These are phyloP conservation scores for Ceriops tagal DNA, from an alignment of 345 rosid species.

Conservation along the genomic window DNA sequence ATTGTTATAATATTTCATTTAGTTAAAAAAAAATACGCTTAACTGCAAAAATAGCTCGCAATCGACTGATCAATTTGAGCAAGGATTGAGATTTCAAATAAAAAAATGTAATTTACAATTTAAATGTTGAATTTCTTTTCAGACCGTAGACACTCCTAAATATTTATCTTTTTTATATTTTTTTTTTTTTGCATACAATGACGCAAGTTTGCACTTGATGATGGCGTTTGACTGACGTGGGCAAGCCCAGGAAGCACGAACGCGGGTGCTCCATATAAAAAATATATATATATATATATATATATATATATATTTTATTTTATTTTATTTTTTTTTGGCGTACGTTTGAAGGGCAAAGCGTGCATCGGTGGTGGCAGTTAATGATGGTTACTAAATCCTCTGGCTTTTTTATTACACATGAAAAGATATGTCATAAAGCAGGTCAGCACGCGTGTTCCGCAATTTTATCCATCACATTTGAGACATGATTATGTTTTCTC, in stretches of 20 bases:
- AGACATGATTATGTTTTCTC: constrained; percentile 2
- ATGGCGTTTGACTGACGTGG: constrained; percentile 25
- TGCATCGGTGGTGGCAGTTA: constrained; percentile 33
- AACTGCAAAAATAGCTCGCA: too few species aligned
- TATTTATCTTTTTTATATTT: too few species aligned
- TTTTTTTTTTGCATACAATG: too few species aligned
- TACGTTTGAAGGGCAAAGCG: constrained; percentile 30
- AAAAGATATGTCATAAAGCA: neutral
- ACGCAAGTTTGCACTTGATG: neutral
- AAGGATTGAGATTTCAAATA: too few species aligned
- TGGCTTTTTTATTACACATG: neutral
- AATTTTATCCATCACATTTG: neutral
- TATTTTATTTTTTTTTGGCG: neutral
- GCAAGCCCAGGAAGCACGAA: neutral
- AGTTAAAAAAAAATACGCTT: too few species aligned
- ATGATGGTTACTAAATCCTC: constrained; percentile 28
- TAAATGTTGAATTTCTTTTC: too few species aligned
- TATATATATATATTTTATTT: too few species aligned
- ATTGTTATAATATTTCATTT: too few species aligned
- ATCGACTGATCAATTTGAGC: too few species aligned
- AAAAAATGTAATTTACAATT: too few species aligned
- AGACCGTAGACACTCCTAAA: too few species aligned
- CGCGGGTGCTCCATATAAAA: neutral
- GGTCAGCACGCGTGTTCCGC: constrained; percentile 17
- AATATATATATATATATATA: too few species aligned